A percentile compares a stretch with the other conserved stretches of the same genome.
These are phyloP conservation scores for Nemania diffusa DNA, from an alignment of 2,329 filamentous ascomycete genomes.

Conservation along the genomic window DNA sequence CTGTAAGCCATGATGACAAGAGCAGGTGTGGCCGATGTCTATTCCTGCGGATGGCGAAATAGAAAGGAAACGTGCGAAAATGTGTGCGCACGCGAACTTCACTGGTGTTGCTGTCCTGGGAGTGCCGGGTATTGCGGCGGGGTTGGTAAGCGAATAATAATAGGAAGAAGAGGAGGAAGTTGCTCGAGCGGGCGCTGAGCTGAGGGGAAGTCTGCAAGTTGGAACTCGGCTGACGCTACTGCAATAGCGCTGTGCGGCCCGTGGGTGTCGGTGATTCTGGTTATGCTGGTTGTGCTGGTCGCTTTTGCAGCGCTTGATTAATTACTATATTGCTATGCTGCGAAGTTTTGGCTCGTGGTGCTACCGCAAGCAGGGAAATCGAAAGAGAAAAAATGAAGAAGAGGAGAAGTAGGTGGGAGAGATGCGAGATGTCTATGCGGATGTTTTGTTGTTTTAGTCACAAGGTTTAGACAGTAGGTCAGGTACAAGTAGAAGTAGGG, in stretches of 20 bases:
- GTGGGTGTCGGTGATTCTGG: constrained; percentile 11
- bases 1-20: constrained; percentile 42
- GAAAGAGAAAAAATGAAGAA: not conserved
- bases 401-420: not conserved
- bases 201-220: constrained; percentile 31
- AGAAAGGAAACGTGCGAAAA: not conserved
- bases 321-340: not conserved
- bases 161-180: not conserved
- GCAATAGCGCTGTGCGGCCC: constrained; percentile 21
- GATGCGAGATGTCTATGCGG: constrained; percentile 23
- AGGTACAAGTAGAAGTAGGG: constrained; percentile 3
- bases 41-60: not conserved
- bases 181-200: constrained; percentile 23
- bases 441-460: constrained; percentile 33
- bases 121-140: constrained; percentile 23
- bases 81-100: constrained; percentile 7
- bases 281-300: constrained; percentile 1
- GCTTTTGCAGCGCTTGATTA: constrained; percentile 7
- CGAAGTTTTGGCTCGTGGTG: not conserved
- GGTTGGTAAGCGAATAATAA: constrained; percentile 8
- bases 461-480: constrained; percentile 25
- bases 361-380: not conserved
- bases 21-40: constrained; percentile 17
- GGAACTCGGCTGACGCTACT: constrained; percentile 32
- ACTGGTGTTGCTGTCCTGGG: constrained; percentile 16